Evolutionary conservation across 2,329 filamentous ascomycete genomes (phyloP), one percentile per base, ranked within the genome.

Genomic region (Cladophialophora immunda): DNA sequence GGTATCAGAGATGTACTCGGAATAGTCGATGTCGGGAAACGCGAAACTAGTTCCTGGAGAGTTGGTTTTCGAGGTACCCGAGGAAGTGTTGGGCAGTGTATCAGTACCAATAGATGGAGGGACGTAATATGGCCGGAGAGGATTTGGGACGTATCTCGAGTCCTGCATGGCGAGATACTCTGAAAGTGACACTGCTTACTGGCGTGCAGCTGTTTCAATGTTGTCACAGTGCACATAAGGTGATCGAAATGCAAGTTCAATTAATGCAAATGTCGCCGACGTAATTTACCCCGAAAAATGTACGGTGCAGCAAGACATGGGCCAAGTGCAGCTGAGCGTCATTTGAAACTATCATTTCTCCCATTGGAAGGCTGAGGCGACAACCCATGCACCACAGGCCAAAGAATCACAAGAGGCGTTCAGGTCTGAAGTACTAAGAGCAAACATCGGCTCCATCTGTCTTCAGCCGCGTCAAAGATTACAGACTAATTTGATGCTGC

Each of bases 11-110:
- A 97, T 83, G 78, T 96, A 96, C 72, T 93, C 92, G 72, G 92
- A 91, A 83, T 97, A 97, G 81, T 98, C 94, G 70, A 98, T 85
- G 76, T 98, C 94, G 60, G 90, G 90, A 74, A 88, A 84, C 73
- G 82, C 84, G 63, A 83, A 80, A 72, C 80, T 78, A 19, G 84
- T 80, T 52, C 80, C 79, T 22, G 25, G 30, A 56, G 81, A 74
- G 65, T 78, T 68, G 59, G 77, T 59, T 25, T 67, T 68, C 17
- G 64, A 58, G 68, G 74, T 58, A 63, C 76, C 68, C 54, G 76
- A 73, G 25, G 81, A 75, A 55, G 77, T 73, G 63, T 82, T 77
- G 72, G 78, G 66, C 27, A 68, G 58, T 13, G 73, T 53, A 61
- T 81, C 82, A 56, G 85, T 82, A 38, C 89, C 89, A 68, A 91